These are phyloP conservation scores for Xylaria sp. DNA, from an alignment of 2,329 filamentous ascomycete genomes.

Conservation along the genomic window DNA sequence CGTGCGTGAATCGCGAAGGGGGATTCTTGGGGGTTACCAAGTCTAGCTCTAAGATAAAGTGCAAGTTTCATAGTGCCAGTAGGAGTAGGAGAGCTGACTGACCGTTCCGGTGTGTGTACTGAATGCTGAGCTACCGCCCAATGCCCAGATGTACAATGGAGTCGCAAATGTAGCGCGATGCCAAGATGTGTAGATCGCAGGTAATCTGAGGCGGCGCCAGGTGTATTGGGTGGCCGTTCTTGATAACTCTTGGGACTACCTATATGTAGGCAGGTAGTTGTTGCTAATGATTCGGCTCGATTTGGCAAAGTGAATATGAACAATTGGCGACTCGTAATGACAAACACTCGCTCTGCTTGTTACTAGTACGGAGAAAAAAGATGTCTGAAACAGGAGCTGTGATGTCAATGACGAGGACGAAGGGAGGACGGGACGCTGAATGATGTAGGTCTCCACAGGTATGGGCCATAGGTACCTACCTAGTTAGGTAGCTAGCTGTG, in stretches of 20 bases:
- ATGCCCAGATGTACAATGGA: neutral
- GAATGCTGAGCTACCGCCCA: no score
- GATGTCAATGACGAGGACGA: constrained; percentile 28
- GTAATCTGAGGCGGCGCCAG: constrained; percentile 14
- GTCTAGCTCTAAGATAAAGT: constrained; percentile 21
- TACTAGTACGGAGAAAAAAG: constrained; percentile 1
- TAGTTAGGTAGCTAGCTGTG: no score
- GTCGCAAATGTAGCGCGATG: neutral
- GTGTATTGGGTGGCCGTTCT: constrained; percentile 3
- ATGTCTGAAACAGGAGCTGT: constrained; percentile 18
- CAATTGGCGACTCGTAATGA: neutral
- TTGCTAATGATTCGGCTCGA: constrained; percentile 7
- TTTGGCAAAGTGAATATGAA: constrained; percentile 8
- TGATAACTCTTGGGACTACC: constrained; percentile 2
- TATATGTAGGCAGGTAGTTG: no score
- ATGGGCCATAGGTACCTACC: no score
- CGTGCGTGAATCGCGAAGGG: constrained; percentile 19
- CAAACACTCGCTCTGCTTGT: constrained; percentile 2
- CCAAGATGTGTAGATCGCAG: neutral
- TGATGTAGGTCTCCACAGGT: constrained; percentile 2
- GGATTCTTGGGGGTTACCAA: neutral
- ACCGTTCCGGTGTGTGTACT: neutral
- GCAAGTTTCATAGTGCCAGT: constrained; percentile 9
- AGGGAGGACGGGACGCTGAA: neutral
- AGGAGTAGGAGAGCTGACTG: constrained; percentile 16